Evolutionary conservation across 768 basidiomycete genomes (phyloP).

Genomic region (Arthromyces matolae): DNA sequence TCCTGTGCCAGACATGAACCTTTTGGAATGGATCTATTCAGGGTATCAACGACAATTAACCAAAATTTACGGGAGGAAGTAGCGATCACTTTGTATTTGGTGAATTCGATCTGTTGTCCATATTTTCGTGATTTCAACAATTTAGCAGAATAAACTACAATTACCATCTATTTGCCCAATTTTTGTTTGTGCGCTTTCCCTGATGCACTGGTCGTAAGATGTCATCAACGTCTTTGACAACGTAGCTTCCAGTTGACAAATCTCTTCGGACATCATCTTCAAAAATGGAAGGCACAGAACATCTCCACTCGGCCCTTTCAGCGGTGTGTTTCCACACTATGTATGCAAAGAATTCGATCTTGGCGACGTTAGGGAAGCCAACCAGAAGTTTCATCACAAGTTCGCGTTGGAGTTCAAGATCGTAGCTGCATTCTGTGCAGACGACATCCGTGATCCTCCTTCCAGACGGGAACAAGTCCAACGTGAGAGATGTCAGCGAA

Average conservation of each 20-base stretch:
- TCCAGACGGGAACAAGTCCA: background rate
- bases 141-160: too few relatives aligned
- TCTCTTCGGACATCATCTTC: background rate
- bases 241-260: background rate
- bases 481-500: conserved; percentile 4
- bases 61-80: too few relatives aligned
- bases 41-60: too few relatives aligned
- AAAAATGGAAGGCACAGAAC: background rate
- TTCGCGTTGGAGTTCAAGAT: conserved; percentile 9
- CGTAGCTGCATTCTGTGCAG: background rate
- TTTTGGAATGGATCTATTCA: conserved; percentile 20
- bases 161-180: too few relatives aligned
- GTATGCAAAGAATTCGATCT: conserved; percentile 1
- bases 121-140: too few relatives aligned
- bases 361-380: conserved; percentile 12
- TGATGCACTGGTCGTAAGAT: conserved; percentile 3
- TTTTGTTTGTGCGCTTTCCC: too few relatives aligned
- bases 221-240: conserved; percentile 4
- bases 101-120: too few relatives aligned
- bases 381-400: background rate
- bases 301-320: conserved; percentile 4
- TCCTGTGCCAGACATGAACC: conserved; percentile 29
- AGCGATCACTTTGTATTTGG: too few relatives aligned
- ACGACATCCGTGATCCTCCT: background rate
- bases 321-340: conserved; percentile 9